Conservation (phyloP, 1,139 yeast genomes). For the Suhomyces terraborum region DNA sequence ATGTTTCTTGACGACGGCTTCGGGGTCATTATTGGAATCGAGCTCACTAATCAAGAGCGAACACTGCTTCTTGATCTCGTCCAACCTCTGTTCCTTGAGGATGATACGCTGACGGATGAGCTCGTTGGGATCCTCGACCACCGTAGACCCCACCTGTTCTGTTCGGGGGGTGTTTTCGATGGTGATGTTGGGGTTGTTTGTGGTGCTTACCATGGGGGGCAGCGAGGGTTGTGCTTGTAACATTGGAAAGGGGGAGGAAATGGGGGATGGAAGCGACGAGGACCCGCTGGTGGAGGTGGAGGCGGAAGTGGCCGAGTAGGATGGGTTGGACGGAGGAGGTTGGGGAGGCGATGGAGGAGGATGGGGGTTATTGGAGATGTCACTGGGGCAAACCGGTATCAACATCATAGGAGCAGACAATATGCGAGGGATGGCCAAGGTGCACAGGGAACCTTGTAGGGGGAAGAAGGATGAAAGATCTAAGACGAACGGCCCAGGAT, state of each 20-base stretch:
- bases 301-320: neutral
- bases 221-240: conserved; percentile 2
- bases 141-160: conserved; percentile 2
- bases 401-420: conserved; percentile 9
- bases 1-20: conserved; percentile 43
- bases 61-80: conserved; percentile 41
- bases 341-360: conserved; percentile 14
- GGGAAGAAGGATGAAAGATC: no score
- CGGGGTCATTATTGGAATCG: conserved; percentile 24
- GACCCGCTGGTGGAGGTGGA: conserved; percentile 2
- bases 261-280: conserved; percentile 10
- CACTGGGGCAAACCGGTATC: conserved; percentile 12
- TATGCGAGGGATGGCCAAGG: neutral
- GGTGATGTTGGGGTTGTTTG: conserved; percentile 9
- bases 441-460: neutral
- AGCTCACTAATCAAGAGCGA: conserved; percentile 38
- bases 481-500: no score
- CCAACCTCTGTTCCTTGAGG: conserved; percentile 30
- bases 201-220: conserved; percentile 4
- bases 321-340: conserved; percentile 9
- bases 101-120: conserved; percentile 12
- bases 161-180: conserved; percentile 15
- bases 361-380: conserved; percentile 13
- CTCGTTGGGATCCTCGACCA: conserved; percentile 12
- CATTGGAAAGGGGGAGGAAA: conserved; percentile 7